Percentiles rank a stretch among this genome's conserved stretches.
These are phyloP conservation scores for Avena atlantica DNA, from an alignment of 176 grass and related monocot species.

Conservation along the genomic window DNA sequence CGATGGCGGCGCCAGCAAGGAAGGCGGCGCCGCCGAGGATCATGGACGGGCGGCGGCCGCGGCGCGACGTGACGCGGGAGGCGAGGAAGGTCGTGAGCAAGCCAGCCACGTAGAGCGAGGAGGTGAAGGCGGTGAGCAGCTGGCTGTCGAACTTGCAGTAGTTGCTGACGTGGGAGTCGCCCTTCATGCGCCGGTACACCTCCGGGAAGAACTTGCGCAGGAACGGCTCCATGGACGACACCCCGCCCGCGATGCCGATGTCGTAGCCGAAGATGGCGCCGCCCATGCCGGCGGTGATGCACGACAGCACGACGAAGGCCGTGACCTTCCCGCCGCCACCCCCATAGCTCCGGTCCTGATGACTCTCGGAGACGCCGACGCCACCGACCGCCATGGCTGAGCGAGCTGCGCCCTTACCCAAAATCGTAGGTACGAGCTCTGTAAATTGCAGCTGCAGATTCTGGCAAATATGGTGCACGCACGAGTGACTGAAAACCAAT, in stretches of 20 bases:
- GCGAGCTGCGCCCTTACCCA: too few species aligned
- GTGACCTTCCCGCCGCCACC: slow-evolving; percentile 53
- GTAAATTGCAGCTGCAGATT: not conserved
- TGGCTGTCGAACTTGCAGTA: slow-evolving; percentile 99
- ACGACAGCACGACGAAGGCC: slow-evolving; percentile 69
- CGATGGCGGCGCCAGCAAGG: slow-evolving; percentile 45
- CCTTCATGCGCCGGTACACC: slow-evolving; percentile 62
- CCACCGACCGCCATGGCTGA: not conserved
- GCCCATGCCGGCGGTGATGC: slow-evolving; percentile 81
- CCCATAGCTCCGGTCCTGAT: not conserved
- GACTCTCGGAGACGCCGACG: not conserved
- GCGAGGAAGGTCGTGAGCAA: slow-evolving; percentile 62
- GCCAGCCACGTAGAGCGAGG: slow-evolving; percentile 76
- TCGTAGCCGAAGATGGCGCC: slow-evolving; percentile 87
- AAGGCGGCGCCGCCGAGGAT: slow-evolving; percentile 68
- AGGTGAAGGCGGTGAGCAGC: slow-evolving; percentile 80
- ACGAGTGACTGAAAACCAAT: not conserved
- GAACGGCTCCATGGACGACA: slow-evolving; percentile 85
- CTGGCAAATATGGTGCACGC: not conserved
- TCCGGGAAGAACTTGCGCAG: slow-evolving; percentile 76
- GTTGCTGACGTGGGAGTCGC: slow-evolving; percentile 65
- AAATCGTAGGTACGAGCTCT: too few species aligned
- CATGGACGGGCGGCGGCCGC: slow-evolving; percentile 64
- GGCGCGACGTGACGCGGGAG: slow-evolving; percentile 45
- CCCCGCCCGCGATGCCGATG: slow-evolving; percentile 80